A percentile compares a stretch with the other conserved stretches of the same genome.
These are phyloP conservation scores for Aureobasidium zeae DNA, from an alignment of 2,329 filamentous ascomycete genomes.

Conservation along the genomic window DNA sequence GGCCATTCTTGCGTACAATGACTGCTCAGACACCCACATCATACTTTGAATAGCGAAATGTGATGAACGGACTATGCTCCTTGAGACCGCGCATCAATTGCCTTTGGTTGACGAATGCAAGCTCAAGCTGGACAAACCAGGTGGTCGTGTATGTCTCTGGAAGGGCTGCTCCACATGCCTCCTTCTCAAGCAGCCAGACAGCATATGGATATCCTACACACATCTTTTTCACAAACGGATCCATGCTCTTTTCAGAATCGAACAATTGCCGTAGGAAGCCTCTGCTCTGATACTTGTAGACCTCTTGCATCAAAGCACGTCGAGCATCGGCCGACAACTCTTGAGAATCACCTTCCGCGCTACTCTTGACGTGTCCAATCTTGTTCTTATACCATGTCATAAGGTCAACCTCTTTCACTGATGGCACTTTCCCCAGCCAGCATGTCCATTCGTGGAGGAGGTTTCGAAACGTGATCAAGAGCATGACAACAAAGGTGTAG, in stretches of 20 bases:
- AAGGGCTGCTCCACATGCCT: slow-evolving; percentile 41
- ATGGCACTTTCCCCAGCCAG: slow-evolving; percentile 46
- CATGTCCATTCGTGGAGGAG: slow-evolving; percentile 50
- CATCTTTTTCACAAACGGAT: slow-evolving; percentile 42
- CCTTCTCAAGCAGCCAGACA: slow-evolving; percentile 41
- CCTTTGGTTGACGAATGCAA: slow-evolving; percentile 44
- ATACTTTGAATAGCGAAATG: slow-evolving; percentile 48
- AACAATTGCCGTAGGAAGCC: slow-evolving; percentile 22
- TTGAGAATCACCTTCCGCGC: slow-evolving; percentile 33
- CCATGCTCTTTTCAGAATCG: slow-evolving; percentile 31
- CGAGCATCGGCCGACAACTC: slow-evolving; percentile 42
- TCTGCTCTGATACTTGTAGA: slow-evolving; percentile 38
- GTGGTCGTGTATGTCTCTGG: slow-evolving; percentile 48
- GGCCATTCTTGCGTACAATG: not conserved
- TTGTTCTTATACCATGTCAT: slow-evolving; percentile 40
- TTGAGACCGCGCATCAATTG: slow-evolving; percentile 47
- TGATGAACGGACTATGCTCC: slow-evolving; percentile 48
- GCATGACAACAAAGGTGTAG: slow-evolving; percentile 43
- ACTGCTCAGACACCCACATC: slow-evolving; percentile 25
- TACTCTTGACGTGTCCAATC: slow-evolving; percentile 19
- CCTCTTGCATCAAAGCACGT: slow-evolving; percentile 37
- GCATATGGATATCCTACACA: slow-evolving; percentile 45
- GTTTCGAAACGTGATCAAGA: slow-evolving; percentile 45
- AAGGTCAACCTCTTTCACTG: slow-evolving; percentile 42
- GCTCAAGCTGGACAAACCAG: slow-evolving; percentile 50